A percentile compares a stretch with the other conserved stretches of the same genome.
Evolutionary conservation across 2,329 filamentous ascomycete genomes (phyloP).

Genomic region (Trichoderma polysporum): DNA sequence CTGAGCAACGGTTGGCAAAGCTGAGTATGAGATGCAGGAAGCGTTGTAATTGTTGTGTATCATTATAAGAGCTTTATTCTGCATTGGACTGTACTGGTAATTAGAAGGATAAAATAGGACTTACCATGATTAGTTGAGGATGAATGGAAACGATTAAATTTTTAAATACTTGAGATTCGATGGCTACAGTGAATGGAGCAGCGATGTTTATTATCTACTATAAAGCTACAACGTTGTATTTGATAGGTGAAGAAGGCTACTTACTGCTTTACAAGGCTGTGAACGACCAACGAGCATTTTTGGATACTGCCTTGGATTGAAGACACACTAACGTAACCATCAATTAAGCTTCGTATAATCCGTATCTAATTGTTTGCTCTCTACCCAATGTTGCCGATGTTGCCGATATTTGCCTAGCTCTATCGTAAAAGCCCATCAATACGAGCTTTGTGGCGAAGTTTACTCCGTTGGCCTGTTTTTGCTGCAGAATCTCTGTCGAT

Average conservation of each 20-base stretch:
- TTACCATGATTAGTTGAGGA: constrained; percentile 17
- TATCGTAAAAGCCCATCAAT: background rate
- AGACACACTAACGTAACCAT: too few relatives aligned
- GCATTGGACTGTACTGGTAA: constrained; percentile 16
- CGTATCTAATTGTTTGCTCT: too few relatives aligned
- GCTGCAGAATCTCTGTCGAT: background rate
- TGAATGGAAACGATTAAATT: constrained; percentile 8
- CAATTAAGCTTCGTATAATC: too few relatives aligned
- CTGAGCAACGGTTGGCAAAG: background rate
- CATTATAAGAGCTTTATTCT: constrained; percentile 20
- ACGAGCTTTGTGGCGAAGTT: background rate
- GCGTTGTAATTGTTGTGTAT: constrained; percentile 19
- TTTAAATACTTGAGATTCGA: background rate
- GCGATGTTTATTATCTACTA: too few relatives aligned
- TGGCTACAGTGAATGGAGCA: too few relatives aligned
- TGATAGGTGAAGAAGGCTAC: too few relatives aligned
- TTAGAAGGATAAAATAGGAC: constrained; percentile 13
- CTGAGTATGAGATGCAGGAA: background rate
- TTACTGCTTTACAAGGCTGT: too few relatives aligned
- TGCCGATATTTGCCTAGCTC: background rate
- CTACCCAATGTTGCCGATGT: too few relatives aligned
- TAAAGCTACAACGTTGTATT: too few relatives aligned
- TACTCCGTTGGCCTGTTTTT: background rate
- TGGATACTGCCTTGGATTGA: too few relatives aligned
- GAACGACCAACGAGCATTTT: too few relatives aligned